Conservation (phyloP, 257 asterid species). For the Linderniella brevidens region DNA sequence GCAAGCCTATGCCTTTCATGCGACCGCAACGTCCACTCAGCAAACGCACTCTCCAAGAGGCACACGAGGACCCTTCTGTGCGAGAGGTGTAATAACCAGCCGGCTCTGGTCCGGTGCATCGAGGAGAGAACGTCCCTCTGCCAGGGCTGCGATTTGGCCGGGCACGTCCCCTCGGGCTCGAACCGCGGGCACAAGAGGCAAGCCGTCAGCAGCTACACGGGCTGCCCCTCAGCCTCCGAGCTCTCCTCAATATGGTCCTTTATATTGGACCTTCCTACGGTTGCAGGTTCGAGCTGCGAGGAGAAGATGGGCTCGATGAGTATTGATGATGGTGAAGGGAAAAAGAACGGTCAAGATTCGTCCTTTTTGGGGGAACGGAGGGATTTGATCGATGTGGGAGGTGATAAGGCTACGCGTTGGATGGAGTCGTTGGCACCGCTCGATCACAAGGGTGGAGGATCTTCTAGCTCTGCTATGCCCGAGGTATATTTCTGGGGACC, state of each 20-base stretch:
- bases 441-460: constrained; percentile 14
- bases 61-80: constrained; percentile 76
- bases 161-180: constrained; percentile 21
- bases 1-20: constrained; percentile 84
- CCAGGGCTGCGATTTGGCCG: constrained; percentile 70
- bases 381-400: constrained; percentile 14
- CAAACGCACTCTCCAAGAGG: constrained; percentile 72
- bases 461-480: neutral
- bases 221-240: constrained; percentile 78
- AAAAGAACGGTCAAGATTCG: constrained; percentile 15
- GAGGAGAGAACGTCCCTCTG: constrained; percentile 67
- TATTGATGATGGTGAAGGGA: constrained; percentile 24
- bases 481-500: too few species aligned
- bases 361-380: constrained; percentile 9
- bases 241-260: constrained; percentile 65
- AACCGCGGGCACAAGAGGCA: constrained; percentile 43
- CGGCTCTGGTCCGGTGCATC: constrained; percentile 52
- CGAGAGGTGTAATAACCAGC: constrained; percentile 62
- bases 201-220: constrained; percentile 54
- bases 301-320: constrained; percentile 45
- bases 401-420: constrained; percentile 19
- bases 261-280: constrained; percentile 31
- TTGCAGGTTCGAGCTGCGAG: constrained; percentile 32
- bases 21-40: constrained; percentile 80
- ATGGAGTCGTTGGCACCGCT: constrained; percentile 20